Conservation (phyloP, 306 rosid species). For the Cicer judaicum region DNA sequence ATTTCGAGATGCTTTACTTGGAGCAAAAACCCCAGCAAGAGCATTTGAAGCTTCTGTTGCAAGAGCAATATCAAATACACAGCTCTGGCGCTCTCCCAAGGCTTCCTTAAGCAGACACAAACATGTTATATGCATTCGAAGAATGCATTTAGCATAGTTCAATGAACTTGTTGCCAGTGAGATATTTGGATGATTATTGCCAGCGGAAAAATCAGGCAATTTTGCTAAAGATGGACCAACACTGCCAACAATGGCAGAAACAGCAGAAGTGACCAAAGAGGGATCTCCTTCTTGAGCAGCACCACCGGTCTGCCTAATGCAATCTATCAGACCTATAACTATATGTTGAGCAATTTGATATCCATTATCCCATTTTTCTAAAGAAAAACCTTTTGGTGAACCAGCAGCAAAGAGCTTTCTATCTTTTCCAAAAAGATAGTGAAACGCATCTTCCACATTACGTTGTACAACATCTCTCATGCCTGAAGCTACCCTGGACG, state of each 20-base stretch:
- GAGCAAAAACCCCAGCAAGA: conserved; percentile 72
- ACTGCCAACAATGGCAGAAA: conserved; percentile 80
- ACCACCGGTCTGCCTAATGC: conserved; percentile 95
- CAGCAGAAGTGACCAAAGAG: conserved; percentile 87
- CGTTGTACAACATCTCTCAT: conserved; percentile 89
- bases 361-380: conserved; percentile 86
- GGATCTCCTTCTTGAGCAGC: conserved; percentile 99
- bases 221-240: conserved; percentile 69
- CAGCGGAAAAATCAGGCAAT: conserved; percentile 64
- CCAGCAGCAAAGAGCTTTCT: conserved; percentile 67
- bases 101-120: conserved; percentile 90
- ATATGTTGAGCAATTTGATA: conserved; percentile 81
- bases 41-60: conserved; percentile 83
- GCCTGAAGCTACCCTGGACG: conserved; percentile 72
- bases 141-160: conserved; percentile 70
- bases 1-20: conserved; percentile 76
- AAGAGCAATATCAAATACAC: conserved; percentile 95
- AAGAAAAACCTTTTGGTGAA: conserved; percentile 60
- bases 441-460: conserved; percentile 69
- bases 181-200: conserved; percentile 56
- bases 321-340: conserved; percentile 75
- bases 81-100: conserved; percentile 91
- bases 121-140: conserved; percentile 78
- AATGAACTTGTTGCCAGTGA: conserved; percentile 65
- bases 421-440: conserved; percentile 68